Base-by-base conservation (phyloP, 371 early-diverging fungal species). In the Dichotomocladium elegans region DNA sequence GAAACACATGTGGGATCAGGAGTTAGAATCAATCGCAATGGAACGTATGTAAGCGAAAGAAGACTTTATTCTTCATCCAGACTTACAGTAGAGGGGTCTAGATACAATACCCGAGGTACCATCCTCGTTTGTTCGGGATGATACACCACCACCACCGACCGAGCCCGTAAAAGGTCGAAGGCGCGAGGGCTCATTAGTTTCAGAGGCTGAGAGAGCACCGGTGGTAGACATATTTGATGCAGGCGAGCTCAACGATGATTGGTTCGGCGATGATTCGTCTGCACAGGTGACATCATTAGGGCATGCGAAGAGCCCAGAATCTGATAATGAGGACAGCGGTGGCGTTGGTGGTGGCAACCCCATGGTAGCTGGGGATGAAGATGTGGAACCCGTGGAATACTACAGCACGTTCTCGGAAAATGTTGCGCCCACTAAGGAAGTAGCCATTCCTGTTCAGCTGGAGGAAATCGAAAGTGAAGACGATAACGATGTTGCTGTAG, bases 291-390 rank as follows among this genome's bases (percentile, higher is more conserved):
- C 15, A 44, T 10, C 28, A 26, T 24, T 51, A 47, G 37, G 19
- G 17, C 35, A 29, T 14, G 22, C 34, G 0, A 30, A 49, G 24
- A 52, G 52, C 7, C 33, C 52, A 11, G 73, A 74, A 8, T 66
- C 70, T 0, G 74, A 70, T 29, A 62, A 66, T 26, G 67, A 64
- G 29, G 62, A 58, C 3, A 40, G 52, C 7, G 64, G 68, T 9
- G 66, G 72, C n/a, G 80, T 80, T 25, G 41, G 52, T 8, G 64
- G 68, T 9, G 66, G 72, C n/a, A 82, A 82, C 24, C 83, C 83
- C 0, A 80, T 81, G 80, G 81, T 83, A 1, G 63, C 77, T 17
- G 66, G 63, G 2, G 83, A 83, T 53, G 81, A 83, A 56, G 83
- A 83, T 45, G 74, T 83, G 28, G 76, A 68, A 34, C 65, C 70